Percentiles rank a stretch among this genome's conserved stretches.
Evolutionary conservation across 2,329 filamentous ascomycete species (phyloP).

Genomic region (Lomentospora prolificans): DNA sequence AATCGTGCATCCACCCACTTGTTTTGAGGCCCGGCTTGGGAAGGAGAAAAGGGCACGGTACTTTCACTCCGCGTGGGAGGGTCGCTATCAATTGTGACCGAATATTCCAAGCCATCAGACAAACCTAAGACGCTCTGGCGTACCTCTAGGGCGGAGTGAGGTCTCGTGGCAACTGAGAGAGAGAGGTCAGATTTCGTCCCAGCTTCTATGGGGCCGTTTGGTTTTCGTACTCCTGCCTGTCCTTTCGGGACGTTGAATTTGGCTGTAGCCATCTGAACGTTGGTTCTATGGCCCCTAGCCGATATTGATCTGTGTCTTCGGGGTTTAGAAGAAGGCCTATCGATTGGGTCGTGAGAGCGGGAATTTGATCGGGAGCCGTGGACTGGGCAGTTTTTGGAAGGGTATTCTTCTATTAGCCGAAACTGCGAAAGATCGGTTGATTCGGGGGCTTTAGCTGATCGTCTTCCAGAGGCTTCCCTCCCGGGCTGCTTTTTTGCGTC

Average conservation of each 20-base stretch:
- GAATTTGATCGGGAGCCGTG: constrained; percentile 8
- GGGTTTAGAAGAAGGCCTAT: background rate
- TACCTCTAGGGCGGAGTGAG: background rate
- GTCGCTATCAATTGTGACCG: background rate
- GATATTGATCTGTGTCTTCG: background rate
- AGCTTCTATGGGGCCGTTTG: background rate
- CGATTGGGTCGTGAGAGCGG: background rate
- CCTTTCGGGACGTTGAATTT: background rate
- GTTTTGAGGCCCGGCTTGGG: background rate
- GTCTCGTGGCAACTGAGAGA: background rate
- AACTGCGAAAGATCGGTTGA: constrained; percentile 9
- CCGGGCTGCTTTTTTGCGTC: background rate
- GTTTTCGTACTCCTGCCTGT: background rate
- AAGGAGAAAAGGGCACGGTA: background rate
- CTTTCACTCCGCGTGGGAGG: background rate
- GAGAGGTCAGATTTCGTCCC: background rate
- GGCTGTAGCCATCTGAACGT: background rate
- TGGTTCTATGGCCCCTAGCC: background rate
- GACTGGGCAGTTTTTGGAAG: constrained; percentile 9
- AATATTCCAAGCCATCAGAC: background rate
- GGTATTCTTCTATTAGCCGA: constrained; percentile 10
- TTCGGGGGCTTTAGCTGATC: background rate
- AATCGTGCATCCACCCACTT: background rate
- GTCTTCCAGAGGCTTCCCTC: background rate
- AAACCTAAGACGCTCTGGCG: background rate